A percentile compares a stretch with the other conserved stretches of the same genome.
phyloP scores from a whole-genome alignment of 345 rosid species.

The Gossypium sturtianum region DNA sequence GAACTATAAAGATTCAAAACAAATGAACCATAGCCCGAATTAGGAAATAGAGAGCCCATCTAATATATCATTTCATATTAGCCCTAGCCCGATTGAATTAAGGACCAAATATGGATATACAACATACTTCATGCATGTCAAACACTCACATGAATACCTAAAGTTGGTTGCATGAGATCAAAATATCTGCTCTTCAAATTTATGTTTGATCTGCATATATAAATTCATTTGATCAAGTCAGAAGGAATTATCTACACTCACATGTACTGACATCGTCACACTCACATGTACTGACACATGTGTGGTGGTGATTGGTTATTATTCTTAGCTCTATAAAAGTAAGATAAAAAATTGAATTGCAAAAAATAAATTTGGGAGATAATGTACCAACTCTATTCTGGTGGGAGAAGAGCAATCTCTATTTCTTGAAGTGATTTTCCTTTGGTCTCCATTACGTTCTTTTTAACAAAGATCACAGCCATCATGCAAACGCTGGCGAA shows the following conservation, averaged over 20 bases:
- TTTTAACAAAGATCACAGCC: constrained; percentile 78
- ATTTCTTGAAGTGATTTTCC: constrained; percentile 98
- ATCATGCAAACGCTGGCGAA: constrained; percentile 71
- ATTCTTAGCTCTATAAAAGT: neutral
- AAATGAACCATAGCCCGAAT: neutral
- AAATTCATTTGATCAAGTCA: neutral
- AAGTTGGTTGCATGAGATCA: neutral
- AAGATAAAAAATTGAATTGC: neutral
- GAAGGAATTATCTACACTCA: neutral
- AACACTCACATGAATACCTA: neutral
- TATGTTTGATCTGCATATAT: neutral
- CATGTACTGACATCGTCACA: neutral
- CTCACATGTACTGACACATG: neutral
- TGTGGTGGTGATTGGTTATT: neutral
- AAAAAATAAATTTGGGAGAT: neutral
- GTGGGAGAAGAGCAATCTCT: constrained; percentile 86
- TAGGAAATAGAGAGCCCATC: neutral
- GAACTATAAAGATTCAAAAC: neutral
- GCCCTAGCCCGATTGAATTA: neutral
- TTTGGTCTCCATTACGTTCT: constrained; percentile 87
- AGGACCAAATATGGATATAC: neutral
- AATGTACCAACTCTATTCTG: constrained; percentile 20
- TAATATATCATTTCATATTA: neutral
- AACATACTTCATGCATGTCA: neutral
- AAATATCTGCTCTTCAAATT: neutral